Base-by-base conservation (phyloP, 1,284 basidiomycete species). In the Mycosarcoma maydis region DNA sequence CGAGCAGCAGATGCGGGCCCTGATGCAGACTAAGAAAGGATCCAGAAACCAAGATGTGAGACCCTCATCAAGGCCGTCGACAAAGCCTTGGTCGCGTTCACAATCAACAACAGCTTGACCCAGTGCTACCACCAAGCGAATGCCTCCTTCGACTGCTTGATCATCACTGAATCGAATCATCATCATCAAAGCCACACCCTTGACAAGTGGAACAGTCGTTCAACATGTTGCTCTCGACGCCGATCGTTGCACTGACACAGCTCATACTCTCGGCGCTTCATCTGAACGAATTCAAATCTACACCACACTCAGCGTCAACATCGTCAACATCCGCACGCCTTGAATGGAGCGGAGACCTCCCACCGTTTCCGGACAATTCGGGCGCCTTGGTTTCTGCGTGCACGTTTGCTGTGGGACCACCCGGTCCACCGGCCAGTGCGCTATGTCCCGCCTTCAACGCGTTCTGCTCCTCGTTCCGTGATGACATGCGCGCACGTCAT, bases 391-490 rank as follows among this genome's bases (percentile, higher is more conserved):
- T 57, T 0, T 58, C 59, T 7, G 34, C 55, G 0, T 69, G 66
- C 44, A 69, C 66, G 19, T 69, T 69, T 17, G 42, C 55, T 11
- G 20, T 69, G 5, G 66, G 66, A 5, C 66, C 59, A 20, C 66
- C 66, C 1, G 51, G 43, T 4, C 52, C 57, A 10, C 55, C 59
- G 0, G 26, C 56, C 1, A 27, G 27, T 0, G 66, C 53, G 7
- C 38, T 69, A 0, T 69, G 66, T 19, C 23, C 66, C 5, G 51
- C 66, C 10, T 69, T 69, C 29, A 43, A 19, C 26, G 40, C 48
- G 10, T 47, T 40, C 45, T 67, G 64, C 41, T n/a, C 33, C 2
- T 0, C 7, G 3, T 66, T 58, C 22, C 42, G 42, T 4, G 44
- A 56, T 38, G 41, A 56, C 9, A 16, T 54, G 8, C 44, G 26